phyloP scores from a whole-genome alignment of 78 protist genomes.

The Guillardia theta region DNA sequence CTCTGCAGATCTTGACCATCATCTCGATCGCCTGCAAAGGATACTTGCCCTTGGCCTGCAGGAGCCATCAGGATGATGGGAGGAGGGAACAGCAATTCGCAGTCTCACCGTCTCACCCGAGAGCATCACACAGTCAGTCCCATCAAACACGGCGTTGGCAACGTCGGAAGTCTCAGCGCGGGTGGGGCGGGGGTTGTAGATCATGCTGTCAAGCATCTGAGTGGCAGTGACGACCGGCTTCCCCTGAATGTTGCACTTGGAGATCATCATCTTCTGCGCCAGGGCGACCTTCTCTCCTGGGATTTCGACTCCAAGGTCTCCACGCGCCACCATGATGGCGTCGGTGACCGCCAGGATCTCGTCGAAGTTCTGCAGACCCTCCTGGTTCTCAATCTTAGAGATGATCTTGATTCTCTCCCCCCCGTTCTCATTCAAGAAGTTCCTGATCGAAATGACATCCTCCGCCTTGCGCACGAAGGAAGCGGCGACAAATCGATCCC shows the following conservation, averaged over 20 bases:
- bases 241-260: constrained; percentile 64
- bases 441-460: constrained; percentile 12
- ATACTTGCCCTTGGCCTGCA: constrained; percentile 69
- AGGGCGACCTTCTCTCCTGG: constrained; percentile 72
- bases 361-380: constrained; percentile 78
- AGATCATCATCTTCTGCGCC: constrained; percentile 86
- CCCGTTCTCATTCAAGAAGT: background rate
- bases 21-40: constrained; percentile 61
- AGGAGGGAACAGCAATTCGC: no score
- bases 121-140: constrained; percentile 75
- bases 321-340: constrained; percentile 94
- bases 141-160: constrained; percentile 72
- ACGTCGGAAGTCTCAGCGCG: constrained; percentile 89
- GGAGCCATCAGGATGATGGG: no score
- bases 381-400: constrained; percentile 86
- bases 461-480: constrained; percentile 42
- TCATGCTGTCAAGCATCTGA: constrained; percentile 82
- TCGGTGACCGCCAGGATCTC: constrained; percentile 73
- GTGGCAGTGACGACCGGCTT: constrained; percentile 72
- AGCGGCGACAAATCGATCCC: background rate
- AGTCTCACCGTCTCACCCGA: no score
- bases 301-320: constrained; percentile 85
- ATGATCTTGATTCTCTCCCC: constrained; percentile 57
- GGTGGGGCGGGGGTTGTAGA: constrained; percentile 86
- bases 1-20: constrained; percentile 47